Base-by-base conservation (phyloP, 202 grass and related monocot genomes). In the Panicum hallii region DNA sequence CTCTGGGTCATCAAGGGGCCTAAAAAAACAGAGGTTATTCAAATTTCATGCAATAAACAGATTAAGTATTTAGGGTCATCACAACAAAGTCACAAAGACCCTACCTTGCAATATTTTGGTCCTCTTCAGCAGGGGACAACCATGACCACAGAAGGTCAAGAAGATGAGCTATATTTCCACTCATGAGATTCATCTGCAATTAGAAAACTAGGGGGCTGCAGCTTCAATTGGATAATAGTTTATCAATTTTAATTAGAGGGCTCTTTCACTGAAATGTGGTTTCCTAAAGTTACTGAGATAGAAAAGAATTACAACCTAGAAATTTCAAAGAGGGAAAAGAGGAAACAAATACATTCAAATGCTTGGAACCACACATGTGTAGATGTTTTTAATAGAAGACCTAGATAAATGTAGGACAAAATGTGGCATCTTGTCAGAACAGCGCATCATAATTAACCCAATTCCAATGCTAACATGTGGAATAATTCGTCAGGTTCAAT, bases 111-210 rank as follows among this genome's bases (percentile, higher is more conserved):
- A 88, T 88, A 44, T 82, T 87, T 49, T 90, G 93, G 67, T 92
- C 68, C 38, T 90, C 92, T 92, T 94, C 91, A 71, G 88, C 84
- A 13, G 91, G 88, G 56, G 96, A 95, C 46, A 95, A 54, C 96
- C 93, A 99, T 73, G 90, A 95, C 93, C 93, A 99, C 11, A 99
- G 82, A 88, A 99, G 88, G 34, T 99, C 96, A 79, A 99, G 81
- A 66, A 99, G 93, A 89, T 90, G 86, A 65, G 86, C 75, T 82
- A 99, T 82, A 74, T 95, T 81, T 73, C 93, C 93, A 75, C 92
- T 84, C 91, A 99, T 99, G 79, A 99, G 84, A 90, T 85, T 93
- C 91, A 99, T 96, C 96, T 99, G 72, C 82, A 70, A 52, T 44
- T 80, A 87, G 20, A 87, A 50, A 87, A 75, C 12, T 55, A 60